Base-by-base conservation (phyloP, 2,329 filamentous ascomycete species). In the Lachnellula cervina region DNA sequence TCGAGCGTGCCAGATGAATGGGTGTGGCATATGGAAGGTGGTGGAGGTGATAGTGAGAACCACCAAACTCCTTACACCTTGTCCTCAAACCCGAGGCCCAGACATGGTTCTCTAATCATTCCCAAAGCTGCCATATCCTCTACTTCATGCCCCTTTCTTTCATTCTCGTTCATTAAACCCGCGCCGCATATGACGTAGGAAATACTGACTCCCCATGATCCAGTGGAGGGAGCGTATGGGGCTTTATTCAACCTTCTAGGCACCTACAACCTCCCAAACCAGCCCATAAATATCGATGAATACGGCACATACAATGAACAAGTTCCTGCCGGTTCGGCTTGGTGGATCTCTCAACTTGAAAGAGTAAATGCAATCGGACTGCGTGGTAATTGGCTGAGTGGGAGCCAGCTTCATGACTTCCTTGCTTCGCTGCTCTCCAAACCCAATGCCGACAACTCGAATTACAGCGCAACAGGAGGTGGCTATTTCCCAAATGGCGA, bases 21-120 rank as follows among this genome's bases (percentile, higher is more conserved):
- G 57, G 62, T 70, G 14, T 77, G 71, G 67, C 76, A 79, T 59
- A 67, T 75, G 54, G 73, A 76, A 59, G 69, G 68, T 4, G 65
- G 57, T 11, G 58, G 54, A 2, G 50, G 60, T 6, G 67, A 74
- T 54, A 58, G 28, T 32, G 28, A 32, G 28, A 11, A 11, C 9
- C 9, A 32, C 28, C 28, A 32, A 32, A 3, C 28, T 32, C 28
- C 28, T 32, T 32, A 13, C 28, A 32, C 28, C 9, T 32, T 32
- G 9, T 32, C 28, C 28, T 32, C 25, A 11, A 32, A 32, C 28
- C 9, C 28, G 9, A 32, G 28, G 13, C 9, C 9, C 28, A 11
- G 28, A 32, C 9, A 32, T 32, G 28, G 13, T 32, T 9, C 28
- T 32, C 9, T 32, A 13, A 32, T 32, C 28, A 32, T 32, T 11